Base-by-base conservation (phyloP, 169 alveolate genomes). In the Pseudocohnilembus persalinus region DNA sequence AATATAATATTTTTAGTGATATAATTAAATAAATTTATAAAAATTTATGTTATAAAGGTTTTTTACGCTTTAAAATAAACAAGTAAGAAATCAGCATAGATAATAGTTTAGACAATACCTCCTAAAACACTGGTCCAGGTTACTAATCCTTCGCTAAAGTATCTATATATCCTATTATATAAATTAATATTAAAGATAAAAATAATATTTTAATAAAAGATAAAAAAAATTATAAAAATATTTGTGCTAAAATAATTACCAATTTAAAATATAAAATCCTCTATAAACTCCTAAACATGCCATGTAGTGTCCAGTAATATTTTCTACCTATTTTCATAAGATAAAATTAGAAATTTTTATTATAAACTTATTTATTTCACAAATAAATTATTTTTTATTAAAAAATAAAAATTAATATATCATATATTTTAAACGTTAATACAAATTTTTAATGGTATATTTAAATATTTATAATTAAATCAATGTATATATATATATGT, bases 21-120 rank as follows among this genome's bases (percentile, higher is more conserved):
- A 49, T 11, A 49, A 49, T 20, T 49, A 11, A 49, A 49, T 11
- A 49, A 49, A 49, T 11, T 49, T 49, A 49, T 4, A 49, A 49
- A 11, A 49, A 49, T 49, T 49, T 49, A 49, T 0, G 20, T 75
- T 0, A 1, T 24, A 1, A 6, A 29, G 1, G 25, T 34, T n/a
- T 25, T 0, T 77, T 79, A 79, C 84, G 49, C 64, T 31, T 79
- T 79, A 34, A 89, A 49, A 83, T 94, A 94, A 32, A 88, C 87
- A 84, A 90, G 91, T 76, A 94, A 88, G 88, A 94, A 90, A 76
- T 94, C 96, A 73, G 89, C 92, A 78, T 92, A 94, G 64, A 91
- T 82, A 30, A 87, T 90, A 25, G 95, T 93, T 84, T 94, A 89
- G 26, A 91, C 68, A 64, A 90, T 63, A 28, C 97, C 97, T 76